Evolutionary conservation across 192 early-diverging fungal genomes (phyloP), one percentile per base, ranked within the genome.

Genomic region (Umbelopsis ramanniana): DNA sequence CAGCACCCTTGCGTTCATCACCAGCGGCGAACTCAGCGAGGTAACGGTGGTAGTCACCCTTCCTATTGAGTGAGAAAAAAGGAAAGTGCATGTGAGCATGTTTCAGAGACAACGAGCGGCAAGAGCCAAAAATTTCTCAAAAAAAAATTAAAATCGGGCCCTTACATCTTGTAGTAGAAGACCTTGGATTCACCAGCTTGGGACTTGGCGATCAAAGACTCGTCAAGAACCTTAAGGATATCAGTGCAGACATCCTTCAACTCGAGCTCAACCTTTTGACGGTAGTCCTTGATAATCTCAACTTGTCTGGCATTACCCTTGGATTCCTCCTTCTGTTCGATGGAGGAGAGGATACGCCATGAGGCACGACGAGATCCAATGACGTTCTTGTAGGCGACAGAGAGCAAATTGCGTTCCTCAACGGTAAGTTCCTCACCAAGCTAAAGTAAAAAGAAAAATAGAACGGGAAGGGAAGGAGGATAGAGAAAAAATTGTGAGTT

Each of bases 311-410:
- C 84, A 83, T 97, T 96, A 72, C 94, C 95, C 88, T 96, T 95
- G 76, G 83, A 89, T 82, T 95, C 92, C 88, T 99, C 97, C 94
- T 98, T 99, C 84, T 95, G 92, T 87, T 99, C 97, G 78, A 99
- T 99, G 72, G 97, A 99, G 71, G 96, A 99, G 15, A 98, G 95
- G 81, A 99, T 98, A 84, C 96, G 89, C 96, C 96, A 98, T 69
- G 97, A 98, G 52, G 96, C 97, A 90, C 96, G 94, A 77, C 96
- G 95, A 69, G 96, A 94, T 80, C 97, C 97, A 78, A 99, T 99
- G 70, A 99, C 97, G 84, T 99, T 99, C 93, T 99, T 99, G 92
- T 97, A 99, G 74, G 97, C 97, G 71, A 99, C 97, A 57, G 96
- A 98, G 40, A 99, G 88, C 68, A 99, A 84, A 87, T 99, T 99